Base-by-base conservation (phyloP, 2,329 filamentous ascomycete species). In the Beauveria medogensis region DNA sequence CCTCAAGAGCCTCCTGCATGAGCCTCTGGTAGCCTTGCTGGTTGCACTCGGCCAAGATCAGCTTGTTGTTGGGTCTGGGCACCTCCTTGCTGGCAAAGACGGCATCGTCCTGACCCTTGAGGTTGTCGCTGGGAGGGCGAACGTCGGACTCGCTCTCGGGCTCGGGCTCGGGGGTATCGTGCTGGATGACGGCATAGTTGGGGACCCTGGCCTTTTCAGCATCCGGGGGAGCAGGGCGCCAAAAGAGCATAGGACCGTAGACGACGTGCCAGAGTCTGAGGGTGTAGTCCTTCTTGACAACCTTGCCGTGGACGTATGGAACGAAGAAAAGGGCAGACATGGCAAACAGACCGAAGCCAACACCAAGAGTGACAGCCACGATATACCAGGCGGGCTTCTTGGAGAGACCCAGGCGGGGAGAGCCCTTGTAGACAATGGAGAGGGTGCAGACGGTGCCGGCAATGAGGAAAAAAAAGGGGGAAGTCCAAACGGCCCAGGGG, bases 351-450 rank as follows among this genome's bases (percentile, higher is more conserved):
- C 83, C 87, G 52, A 73, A 77, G 63, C 87, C 88, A 41, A 78
- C 79, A 46, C 88, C 87, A 63, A 91, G 69, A 20, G 85, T 86
- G 63, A 91, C 87, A 16, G 81, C 75, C 12, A 80, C 86, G 63
- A 91, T 83, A 69, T 83, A 91, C 81, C 82, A 86, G 9, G 73
- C 72, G 2, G 88, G 86, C 78, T 87, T 88, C 74, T 87, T 83
- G 76, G 76, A 78, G 30, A 90, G 77, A 24, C 81, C 80, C 34
- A 90, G 80, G 62, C 78, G 85, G 26, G 89, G 88, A 10, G 88
- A 90, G 37, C 89, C 89, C 80, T 92, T 91, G 82, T 90, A 91
- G 66, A 92, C 88, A 67, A 92, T 85, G 48, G 87, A 90, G 5
- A 92, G 79, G 0, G 88, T 89, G 75, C 88, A 90, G 68, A 92